Conservation (phyloP, 192 early-diverging fungal genomes). For the Spinellus fusiger region DNA sequence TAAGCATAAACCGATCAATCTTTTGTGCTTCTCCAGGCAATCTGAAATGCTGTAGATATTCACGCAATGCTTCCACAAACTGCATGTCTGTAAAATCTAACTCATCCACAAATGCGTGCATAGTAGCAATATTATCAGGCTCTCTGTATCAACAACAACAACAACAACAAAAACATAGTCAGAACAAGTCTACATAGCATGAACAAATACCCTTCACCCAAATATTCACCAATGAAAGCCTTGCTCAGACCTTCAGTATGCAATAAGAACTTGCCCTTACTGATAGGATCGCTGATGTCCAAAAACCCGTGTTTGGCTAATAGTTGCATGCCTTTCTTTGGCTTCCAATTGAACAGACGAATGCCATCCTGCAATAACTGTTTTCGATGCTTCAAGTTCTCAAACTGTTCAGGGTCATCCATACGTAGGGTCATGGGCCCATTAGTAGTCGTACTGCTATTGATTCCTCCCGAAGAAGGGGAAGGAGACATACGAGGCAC, state of each 20-base stretch:
- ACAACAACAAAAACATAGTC: not conserved
- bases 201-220: slow-evolving; percentile 75
- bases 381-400: slow-evolving; percentile 79
- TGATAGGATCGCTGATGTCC: slow-evolving; percentile 54
- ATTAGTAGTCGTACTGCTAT: not conserved
- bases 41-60: slow-evolving; percentile 83
- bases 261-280: slow-evolving; percentile 72
- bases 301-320: slow-evolving; percentile 66
- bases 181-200: too few species aligned
- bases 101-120: slow-evolving; percentile 95
- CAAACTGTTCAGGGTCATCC: slow-evolving; percentile 86
- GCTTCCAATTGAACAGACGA: slow-evolving; percentile 81
- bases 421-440: slow-evolving; percentile 17
- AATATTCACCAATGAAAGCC: slow-evolving; percentile 83
- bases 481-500: slow-evolving; percentile 24
- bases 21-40: slow-evolving; percentile 93
- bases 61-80: slow-evolving; percentile 77
- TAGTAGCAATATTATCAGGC: slow-evolving; percentile 84
- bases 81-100: slow-evolving; percentile 70
- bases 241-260: slow-evolving; percentile 81
- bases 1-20: slow-evolving; percentile 96
- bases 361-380: slow-evolving; percentile 74
- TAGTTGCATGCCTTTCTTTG: slow-evolving; percentile 82
- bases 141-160: slow-evolving; percentile 50
- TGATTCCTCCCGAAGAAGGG: slow-evolving; percentile 3